Conservation (phyloP, 148 eudicot genomes). For the Salicornia ramosissima region DNA sequence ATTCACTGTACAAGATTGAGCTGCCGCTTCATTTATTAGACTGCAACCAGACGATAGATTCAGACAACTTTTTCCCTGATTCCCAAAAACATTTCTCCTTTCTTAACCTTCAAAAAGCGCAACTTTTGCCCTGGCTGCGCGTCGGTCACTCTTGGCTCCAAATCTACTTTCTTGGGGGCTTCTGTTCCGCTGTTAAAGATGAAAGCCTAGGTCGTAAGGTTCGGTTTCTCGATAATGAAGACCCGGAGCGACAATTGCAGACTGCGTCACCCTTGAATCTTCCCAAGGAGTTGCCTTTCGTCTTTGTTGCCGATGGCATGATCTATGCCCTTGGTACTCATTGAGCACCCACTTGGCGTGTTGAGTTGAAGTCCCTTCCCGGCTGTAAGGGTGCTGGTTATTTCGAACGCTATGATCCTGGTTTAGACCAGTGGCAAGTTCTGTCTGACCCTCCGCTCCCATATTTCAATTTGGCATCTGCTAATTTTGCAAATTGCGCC, state of each 20-base stretch:
- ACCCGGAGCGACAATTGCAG: background rate
- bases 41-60: background rate
- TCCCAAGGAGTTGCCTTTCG: constrained; percentile 5
- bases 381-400: background rate
- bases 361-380: background rate
- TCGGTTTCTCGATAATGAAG: constrained; percentile 5
- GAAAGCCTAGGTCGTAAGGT: background rate
- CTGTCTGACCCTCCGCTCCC: constrained; percentile 17
- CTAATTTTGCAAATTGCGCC: constrained; percentile 1
- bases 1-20: constrained; percentile 1
- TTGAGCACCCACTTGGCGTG: background rate
- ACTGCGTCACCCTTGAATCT: background rate
- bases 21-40: background rate
- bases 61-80: too few relatives aligned
- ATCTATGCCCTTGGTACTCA: constrained; percentile 7
- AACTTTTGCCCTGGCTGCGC: too few relatives aligned
- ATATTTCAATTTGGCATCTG: background rate
- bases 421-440: constrained; percentile 13
- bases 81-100: too few relatives aligned
- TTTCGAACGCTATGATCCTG: too few relatives aligned
- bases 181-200: too few relatives aligned
- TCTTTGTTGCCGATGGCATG: constrained; percentile 10
- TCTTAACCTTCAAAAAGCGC: too few relatives aligned
- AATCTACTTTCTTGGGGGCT: too few relatives aligned
- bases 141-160: too few relatives aligned